These are phyloP conservation scores for Macrocybe gigantea DNA, from an alignment of 768 basidiomycete genomes.

Conservation along the genomic window DNA sequence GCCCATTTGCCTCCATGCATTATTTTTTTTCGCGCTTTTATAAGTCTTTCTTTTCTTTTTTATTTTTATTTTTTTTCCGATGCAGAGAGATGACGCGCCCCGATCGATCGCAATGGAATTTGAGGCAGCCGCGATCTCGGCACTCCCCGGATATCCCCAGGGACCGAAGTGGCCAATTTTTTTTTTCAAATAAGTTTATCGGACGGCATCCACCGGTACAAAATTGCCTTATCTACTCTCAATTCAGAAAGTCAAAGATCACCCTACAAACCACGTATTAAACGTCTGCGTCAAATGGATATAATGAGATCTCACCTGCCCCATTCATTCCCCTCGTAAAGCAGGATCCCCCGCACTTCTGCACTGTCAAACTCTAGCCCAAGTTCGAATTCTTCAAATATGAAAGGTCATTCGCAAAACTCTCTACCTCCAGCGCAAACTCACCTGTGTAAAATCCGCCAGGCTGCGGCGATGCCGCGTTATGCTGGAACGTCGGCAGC, in stretches of 20 bases:
- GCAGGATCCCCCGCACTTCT: slow-evolving; percentile 76
- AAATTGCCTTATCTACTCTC: slow-evolving; percentile 6
- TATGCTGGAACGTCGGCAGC: slow-evolving; percentile 73
- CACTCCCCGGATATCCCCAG: slow-evolving; percentile 19
- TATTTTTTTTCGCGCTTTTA: slow-evolving; percentile 17
- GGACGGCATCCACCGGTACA: slow-evolving; percentile 1
- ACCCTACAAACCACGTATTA: slow-evolving; percentile 24
- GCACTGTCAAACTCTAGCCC: slow-evolving; percentile 81
- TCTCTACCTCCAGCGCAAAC: slow-evolving; percentile 9
- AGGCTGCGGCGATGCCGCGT: slow-evolving; percentile 47
- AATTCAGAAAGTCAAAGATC: slow-evolving; percentile 43
- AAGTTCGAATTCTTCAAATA: slow-evolving; percentile 69
- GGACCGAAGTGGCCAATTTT: too few species aligned
- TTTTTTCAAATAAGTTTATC: neutral
- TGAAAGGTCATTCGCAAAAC: slow-evolving; percentile 6
- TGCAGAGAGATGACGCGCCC: slow-evolving; percentile 16
- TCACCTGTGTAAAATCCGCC: slow-evolving; percentile 78
- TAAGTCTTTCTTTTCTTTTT: slow-evolving; percentile 28
- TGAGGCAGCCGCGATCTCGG: slow-evolving; percentile 12
- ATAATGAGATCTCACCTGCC: slow-evolving; percentile 41
- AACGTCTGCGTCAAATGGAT: neutral
- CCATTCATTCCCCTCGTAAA: slow-evolving; percentile 76
- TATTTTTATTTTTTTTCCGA: slow-evolving; percentile 23
- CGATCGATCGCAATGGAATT: slow-evolving; percentile 16
- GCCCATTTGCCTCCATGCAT: too few species aligned